Evolutionary conservation across 352 stramenopile genomes (phyloP).

Genomic region (Phytopythium sindhum): DNA sequence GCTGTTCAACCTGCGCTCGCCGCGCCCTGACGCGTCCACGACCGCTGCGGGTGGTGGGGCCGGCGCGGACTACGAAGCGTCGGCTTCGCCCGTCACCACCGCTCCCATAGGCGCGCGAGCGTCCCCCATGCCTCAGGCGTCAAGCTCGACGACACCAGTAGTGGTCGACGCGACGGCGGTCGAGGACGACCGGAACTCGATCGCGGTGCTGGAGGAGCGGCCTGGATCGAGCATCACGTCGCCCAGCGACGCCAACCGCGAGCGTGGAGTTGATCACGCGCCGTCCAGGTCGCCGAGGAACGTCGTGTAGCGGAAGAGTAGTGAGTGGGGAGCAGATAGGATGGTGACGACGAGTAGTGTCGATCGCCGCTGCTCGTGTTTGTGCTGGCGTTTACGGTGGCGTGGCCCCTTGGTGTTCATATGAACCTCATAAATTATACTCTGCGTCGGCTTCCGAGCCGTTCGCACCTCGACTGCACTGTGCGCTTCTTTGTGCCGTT

Average conservation of each 20-base stretch:
- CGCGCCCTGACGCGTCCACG: background rate
- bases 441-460: no score
- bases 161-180: background rate
- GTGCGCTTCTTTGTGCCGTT: background rate
- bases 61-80: background rate
- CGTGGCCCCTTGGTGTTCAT: background rate
- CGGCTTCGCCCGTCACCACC: background rate
- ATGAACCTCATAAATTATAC: slow-evolving; percentile 3
- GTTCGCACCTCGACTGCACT: background rate
- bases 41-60: background rate
- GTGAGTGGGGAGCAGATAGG: slow-evolving; percentile 2
- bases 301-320: background rate
- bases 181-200: slow-evolving; percentile 7
- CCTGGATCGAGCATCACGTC: background rate
- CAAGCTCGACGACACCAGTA: background rate
- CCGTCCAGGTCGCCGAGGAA: background rate
- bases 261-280: no score
- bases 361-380: background rate
- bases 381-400: background rate
- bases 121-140: background rate
- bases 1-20: slow-evolving; percentile 7
- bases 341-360: background rate
- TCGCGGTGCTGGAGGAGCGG: slow-evolving; percentile 7
- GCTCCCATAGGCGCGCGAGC: background rate
- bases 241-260: background rate